A percentile compares a stretch with the other conserved stretches of the same genome.
Conservation (phyloP, 345 rosid species). For the Eutrema heterophyllum region DNA sequence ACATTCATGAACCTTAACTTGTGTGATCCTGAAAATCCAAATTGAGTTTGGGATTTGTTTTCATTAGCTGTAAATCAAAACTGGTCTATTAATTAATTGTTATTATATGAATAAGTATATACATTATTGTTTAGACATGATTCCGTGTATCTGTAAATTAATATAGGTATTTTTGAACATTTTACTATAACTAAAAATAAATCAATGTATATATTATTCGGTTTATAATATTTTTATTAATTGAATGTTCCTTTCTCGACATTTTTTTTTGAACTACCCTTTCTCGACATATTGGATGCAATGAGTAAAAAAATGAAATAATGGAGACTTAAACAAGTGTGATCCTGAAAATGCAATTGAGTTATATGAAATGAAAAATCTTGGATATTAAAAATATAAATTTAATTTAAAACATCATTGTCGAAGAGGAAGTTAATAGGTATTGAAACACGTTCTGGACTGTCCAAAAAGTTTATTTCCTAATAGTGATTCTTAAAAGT, state of each 20-base stretch:
- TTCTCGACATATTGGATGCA: neutral
- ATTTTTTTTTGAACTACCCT: no score
- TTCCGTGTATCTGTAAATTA: neutral
- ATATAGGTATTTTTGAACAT: neutral
- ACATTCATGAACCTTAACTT: neutral
- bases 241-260: no score
- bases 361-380: neutral
- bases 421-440: neutral
- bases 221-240: neutral
- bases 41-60: neutral
- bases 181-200: neutral
- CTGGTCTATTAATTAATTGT: neutral
- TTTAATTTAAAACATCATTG: neutral
- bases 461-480: constrained; percentile 14
- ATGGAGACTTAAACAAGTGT: neutral
- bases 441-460: constrained; percentile 16
- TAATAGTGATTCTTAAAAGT: neutral
- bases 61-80: neutral
- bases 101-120: neutral
- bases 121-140: neutral
- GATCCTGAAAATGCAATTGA: neutral
- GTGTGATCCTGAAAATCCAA: no score
- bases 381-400: neutral
- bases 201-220: neutral
- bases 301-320: neutral